Base-by-base conservation (phyloP, 805 yeast genomes). In the Sugiyamaella smithiae region DNA sequence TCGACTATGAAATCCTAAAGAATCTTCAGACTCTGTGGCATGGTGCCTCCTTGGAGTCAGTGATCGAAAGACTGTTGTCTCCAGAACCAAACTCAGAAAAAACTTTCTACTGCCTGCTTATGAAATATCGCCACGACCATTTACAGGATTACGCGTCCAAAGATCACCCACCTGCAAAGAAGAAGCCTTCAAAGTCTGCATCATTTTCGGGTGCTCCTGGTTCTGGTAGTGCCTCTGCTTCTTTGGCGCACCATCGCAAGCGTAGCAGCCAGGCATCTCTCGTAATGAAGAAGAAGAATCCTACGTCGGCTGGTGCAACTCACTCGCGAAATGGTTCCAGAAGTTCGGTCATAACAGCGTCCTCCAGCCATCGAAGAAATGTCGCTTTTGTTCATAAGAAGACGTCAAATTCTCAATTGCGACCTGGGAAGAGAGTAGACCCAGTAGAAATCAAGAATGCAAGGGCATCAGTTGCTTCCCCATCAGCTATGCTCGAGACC, bases 21-120 rank as follows among this genome's bases (percentile, higher is more conserved):
- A 86, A 85, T 61, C 69, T 88, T 53, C 83, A 84, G 38, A 86
- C 86, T 5, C 69, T 88, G 53, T 88, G 93, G 79, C 96, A 85
- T 63, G 91, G 90, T 48, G 85, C 84, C 54, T 74, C 76, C 40
- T 75, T 76, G 45, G 66, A 73, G 3, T 69, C 72, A 7, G 77
- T 88, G 22, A 64, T 79, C 23, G 64, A 71, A 7, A 76, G 78
- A 54, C 70, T 88, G 40, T 61, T 77, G 38, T 73, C 80, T 7
- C 69, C 76, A 0, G 78, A 74, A 22, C 79, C 84, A 22, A 84
- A 81, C 58, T 76, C 89, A 0, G 96, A 88, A 58, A 88, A 88
- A 71, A 81, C 88, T 40, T 84, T 88, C 59, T 88, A 88, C 67
- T 85, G 85, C 55, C 67, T 88, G 38, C 70, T 88, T 54, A 70